A percentile compares a stretch with the other conserved stretches of the same genome.
These are phyloP conservation scores for Quercus lobata DNA, from an alignment of 331 rosid species.

Conservation along the genomic window DNA sequence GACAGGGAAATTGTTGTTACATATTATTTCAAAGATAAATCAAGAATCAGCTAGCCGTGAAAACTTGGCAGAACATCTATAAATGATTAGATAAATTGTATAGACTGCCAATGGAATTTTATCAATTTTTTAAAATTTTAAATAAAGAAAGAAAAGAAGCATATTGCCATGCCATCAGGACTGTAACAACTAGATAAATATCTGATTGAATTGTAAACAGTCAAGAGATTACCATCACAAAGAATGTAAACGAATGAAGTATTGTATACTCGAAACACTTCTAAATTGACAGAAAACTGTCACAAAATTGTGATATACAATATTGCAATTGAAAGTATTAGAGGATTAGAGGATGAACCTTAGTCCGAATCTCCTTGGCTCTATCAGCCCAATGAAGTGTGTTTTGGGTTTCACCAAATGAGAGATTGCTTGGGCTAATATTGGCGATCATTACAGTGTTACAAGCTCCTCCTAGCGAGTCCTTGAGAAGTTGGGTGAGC, in stretches of 20 bases:
- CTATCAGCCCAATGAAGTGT: conserved; percentile 98
- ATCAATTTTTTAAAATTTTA: no score
- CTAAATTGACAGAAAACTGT: neutral
- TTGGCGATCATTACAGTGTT: conserved; percentile 97
- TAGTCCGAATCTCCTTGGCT: conserved; percentile 90
- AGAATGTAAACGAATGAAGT: neutral
- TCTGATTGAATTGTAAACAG: neutral
- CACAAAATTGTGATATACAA: neutral
- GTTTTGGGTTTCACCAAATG: conserved; percentile 93
- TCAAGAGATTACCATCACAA: neutral
- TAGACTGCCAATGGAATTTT: no score
- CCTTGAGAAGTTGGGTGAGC: conserved; percentile 95
- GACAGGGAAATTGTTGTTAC: conserved; percentile 7
- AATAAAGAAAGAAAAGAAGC: neutral
- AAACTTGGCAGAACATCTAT: neutral
- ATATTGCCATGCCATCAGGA: neutral
- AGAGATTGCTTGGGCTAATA: conserved; percentile 84
- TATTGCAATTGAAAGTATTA: conserved; percentile 12
- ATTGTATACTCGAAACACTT: neutral
- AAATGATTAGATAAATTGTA: no score
- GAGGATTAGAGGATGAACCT: conserved; percentile 47
- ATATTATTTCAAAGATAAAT: neutral
- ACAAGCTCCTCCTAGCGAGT: conserved; percentile 89
- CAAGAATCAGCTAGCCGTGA: neutral
- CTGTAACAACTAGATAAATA: neutral